A percentile compares a stretch with the other conserved stretches of the same genome.
These are phyloP conservation scores for Paramecium pentaurelia DNA, from an alignment of 73 alveolate genomes.

Conservation along the genomic window DNA sequence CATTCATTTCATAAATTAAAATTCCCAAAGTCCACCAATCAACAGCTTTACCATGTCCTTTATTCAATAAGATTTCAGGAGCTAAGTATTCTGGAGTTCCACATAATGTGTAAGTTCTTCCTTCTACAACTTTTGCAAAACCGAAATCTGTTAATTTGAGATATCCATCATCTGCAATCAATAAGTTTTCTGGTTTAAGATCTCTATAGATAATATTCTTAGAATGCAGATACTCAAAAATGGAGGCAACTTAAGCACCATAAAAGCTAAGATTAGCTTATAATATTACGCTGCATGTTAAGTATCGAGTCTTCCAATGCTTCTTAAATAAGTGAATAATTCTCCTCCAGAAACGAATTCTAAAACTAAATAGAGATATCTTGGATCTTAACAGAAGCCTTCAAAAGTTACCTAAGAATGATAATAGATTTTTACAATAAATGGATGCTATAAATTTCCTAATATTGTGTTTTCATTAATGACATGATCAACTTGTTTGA, in stretches of 20 bases:
- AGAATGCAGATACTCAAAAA: conserved; percentile 74
- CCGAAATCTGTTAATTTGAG: conserved; percentile 94
- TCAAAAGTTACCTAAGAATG: conserved; percentile 54
- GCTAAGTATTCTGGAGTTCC: conserved; percentile 99
- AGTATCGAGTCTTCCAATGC: conserved; percentile 68
- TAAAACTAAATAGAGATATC: conserved; percentile 73
- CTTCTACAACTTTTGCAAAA: conserved; percentile 90
- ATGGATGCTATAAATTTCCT: conserved; percentile 83
- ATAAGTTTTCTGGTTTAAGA: conserved; percentile 92
- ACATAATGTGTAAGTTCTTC: conserved; percentile 94
- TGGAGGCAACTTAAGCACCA: conserved; percentile 72
- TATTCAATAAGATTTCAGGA: conserved; percentile 91
- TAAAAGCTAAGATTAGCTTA: conserved; percentile 49
- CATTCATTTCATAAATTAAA: conserved; percentile 81
- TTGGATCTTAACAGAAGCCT: conserved; percentile 70
- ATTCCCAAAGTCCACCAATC: conserved; percentile 94
- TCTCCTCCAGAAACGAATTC: conserved; percentile 89
- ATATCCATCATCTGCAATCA: conserved; percentile 92
- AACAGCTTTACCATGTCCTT: conserved; percentile 97
- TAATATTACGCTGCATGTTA: conserved; percentile 63
- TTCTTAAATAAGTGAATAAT: conserved; percentile 74
- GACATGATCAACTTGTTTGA: conserved; percentile 92
- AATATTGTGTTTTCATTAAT: conserved; percentile 80
- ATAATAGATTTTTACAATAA: conserved; percentile 45
- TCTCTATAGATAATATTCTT: conserved; percentile 79